These are phyloP conservation scores for Nidula niveotomentosa DNA, from an alignment of 1,284 basidiomycete species.

Conservation along the genomic window DNA sequence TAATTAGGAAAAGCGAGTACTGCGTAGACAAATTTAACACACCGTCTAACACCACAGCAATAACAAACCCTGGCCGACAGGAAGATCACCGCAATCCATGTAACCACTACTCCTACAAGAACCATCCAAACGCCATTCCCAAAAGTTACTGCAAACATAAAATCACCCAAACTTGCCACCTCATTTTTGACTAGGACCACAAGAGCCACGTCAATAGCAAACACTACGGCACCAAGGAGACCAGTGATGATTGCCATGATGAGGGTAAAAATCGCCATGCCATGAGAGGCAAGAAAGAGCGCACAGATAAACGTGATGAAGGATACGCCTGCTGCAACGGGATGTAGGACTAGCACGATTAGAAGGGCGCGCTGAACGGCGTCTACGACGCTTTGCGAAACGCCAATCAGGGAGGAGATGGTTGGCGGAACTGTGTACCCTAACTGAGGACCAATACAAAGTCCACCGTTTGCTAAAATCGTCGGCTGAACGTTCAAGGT, in stretches of 20 bases:
- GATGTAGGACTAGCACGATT: not conserved
- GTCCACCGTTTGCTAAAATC: not conserved
- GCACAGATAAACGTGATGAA: not conserved
- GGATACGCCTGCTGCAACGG: not conserved
- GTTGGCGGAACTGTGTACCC: not conserved
- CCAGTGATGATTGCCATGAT: not conserved
- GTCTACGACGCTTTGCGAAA: not conserved
- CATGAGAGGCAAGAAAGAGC: not conserved
- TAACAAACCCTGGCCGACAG: not conserved
- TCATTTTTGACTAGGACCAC: not conserved
- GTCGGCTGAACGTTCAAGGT: too few species aligned
- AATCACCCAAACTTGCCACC: not conserved
- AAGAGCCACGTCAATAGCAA: not conserved
- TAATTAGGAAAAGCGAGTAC: too few species aligned
- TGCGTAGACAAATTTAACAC: not conserved
- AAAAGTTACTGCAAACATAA: not conserved
- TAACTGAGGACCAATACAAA: not conserved
- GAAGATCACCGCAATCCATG: not conserved
- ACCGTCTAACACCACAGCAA: not conserved
- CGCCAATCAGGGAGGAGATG: not conserved
- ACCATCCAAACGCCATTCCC: not conserved
- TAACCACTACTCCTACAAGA: not conserved
- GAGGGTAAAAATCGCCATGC: not conserved
- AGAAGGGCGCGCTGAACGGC: not conserved
- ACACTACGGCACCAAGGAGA: not conserved